phyloP scores from a whole-genome alignment of 805 yeast genomes.

The Suhomyces sp. region DNA sequence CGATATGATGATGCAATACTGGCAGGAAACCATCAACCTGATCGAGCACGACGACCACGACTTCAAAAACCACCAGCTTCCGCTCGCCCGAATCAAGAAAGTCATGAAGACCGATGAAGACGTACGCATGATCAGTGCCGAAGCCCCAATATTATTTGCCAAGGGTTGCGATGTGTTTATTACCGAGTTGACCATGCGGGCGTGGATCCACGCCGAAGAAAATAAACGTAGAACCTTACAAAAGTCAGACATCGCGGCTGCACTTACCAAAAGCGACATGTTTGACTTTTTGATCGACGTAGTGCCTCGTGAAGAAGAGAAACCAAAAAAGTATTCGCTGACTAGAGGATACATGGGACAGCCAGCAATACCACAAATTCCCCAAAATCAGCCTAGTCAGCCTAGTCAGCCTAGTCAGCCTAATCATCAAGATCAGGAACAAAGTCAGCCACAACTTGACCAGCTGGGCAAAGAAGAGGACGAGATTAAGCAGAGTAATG shows the following conservation, averaged over 20 bases:
- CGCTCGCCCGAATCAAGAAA: slow-evolving; percentile 92
- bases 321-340: slow-evolving; percentile 41
- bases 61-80: slow-evolving; percentile 91
- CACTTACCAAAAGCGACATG: slow-evolving; percentile 92
- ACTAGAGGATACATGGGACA: background rate
- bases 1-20: slow-evolving; percentile 89
- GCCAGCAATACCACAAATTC: background rate
- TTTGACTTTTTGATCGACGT: slow-evolving; percentile 95
- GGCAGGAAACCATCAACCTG: slow-evolving; percentile 93
- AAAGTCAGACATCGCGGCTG: slow-evolving; percentile 92
- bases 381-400: background rate
- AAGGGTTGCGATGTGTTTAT: slow-evolving; percentile 97
- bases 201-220: slow-evolving; percentile 98
- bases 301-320: slow-evolving; percentile 86
- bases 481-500: slow-evolving; percentile 2
- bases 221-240: slow-evolving; percentile 93
- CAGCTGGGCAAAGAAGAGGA: slow-evolving; percentile 2
- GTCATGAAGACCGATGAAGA: slow-evolving; percentile 98
- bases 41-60: slow-evolving; percentile 88
- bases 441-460: background rate
- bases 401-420: too few relatives aligned
- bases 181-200: slow-evolving; percentile 96
- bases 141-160: slow-evolving; percentile 95
- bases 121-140: slow-evolving; percentile 96
- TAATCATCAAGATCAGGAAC: background rate